Evolutionary conservation across 1,284 basidiomycete genomes (phyloP).

Genomic region (Puccinia horiana): DNA sequence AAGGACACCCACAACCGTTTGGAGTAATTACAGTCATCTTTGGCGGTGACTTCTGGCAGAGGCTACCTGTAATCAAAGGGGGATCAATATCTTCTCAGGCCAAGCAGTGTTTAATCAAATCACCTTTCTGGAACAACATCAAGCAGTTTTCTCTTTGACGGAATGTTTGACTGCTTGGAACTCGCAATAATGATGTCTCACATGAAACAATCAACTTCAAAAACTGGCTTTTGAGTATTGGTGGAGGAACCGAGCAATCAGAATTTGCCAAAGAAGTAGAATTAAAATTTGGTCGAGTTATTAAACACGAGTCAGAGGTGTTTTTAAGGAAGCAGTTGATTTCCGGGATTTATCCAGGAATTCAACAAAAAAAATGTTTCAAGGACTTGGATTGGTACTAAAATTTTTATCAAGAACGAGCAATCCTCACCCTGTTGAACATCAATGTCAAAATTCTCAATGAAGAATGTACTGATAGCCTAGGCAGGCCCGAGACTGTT

Average conservation of each 20-base stretch:
- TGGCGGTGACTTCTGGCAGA: not conserved
- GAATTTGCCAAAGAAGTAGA: not conserved
- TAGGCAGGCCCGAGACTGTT: too few species aligned
- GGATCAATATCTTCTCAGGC: not conserved
- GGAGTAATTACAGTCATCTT: not conserved
- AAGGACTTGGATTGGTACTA: too few species aligned
- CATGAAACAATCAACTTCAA: not conserved
- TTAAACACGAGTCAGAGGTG: not conserved
- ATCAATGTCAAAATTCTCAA: not conserved
- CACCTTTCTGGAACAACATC: not conserved
- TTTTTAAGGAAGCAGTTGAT: not conserved
- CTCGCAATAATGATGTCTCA: not conserved
- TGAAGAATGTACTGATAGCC: not conserved
- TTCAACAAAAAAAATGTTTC: not conserved
- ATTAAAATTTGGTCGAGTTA: not conserved
- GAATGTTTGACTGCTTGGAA: not conserved
- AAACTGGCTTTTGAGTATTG: not conserved
- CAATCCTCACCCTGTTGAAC: not conserved
- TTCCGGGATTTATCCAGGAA: not conserved
- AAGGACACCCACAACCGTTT: not conserved
- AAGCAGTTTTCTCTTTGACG: not conserved
- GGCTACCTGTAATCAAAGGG: not conserved
- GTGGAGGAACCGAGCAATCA: not conserved
- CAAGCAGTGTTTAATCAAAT: not conserved
- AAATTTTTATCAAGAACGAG: not conserved